Conservation (phyloP, 306 rosid species). For the Dryas octopetala region DNA sequence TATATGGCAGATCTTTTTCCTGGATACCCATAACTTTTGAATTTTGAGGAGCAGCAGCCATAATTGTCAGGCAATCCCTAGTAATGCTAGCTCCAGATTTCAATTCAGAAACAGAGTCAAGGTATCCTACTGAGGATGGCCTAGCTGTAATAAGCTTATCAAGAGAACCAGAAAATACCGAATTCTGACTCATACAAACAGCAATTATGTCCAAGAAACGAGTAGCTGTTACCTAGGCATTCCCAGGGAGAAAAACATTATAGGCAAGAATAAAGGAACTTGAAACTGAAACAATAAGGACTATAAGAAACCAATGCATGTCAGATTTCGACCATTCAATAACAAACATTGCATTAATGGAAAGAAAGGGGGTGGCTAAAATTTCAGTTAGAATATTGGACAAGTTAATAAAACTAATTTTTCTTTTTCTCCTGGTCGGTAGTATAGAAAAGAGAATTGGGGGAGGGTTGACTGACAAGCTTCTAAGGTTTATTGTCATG, state of each 20-base stretch:
- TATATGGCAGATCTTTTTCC: constrained; percentile 42
- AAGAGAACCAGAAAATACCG: constrained; percentile 77
- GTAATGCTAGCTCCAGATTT: constrained; percentile 58
- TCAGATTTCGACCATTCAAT: background rate
- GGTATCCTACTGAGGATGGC: constrained; percentile 67
- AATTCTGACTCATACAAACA: constrained; percentile 75
- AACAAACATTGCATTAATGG: background rate
- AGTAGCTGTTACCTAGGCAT: constrained; percentile 66
- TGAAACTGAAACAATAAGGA: constrained; percentile 10
- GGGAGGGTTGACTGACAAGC: no score
- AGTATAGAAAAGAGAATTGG: no score
- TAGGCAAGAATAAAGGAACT: constrained; percentile 12
- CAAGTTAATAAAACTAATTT: no score
- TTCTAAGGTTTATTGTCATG: no score
- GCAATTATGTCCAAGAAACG: constrained; percentile 75
- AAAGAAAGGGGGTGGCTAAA: no score
- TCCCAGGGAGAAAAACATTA: constrained; percentile 19
- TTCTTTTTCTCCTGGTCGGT: no score
- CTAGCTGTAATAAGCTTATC: constrained; percentile 51
- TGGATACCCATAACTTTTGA: constrained; percentile 39
- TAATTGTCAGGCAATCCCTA: constrained; percentile 35
- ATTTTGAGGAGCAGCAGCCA: constrained; percentile 43
- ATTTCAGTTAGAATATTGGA: no score
- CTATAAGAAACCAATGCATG: background rate
- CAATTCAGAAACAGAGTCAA: constrained; percentile 79